These are phyloP conservation scores for Penicillium daleae DNA, from an alignment of 495 filamentous ascomycete species.

Conservation along the genomic window DNA sequence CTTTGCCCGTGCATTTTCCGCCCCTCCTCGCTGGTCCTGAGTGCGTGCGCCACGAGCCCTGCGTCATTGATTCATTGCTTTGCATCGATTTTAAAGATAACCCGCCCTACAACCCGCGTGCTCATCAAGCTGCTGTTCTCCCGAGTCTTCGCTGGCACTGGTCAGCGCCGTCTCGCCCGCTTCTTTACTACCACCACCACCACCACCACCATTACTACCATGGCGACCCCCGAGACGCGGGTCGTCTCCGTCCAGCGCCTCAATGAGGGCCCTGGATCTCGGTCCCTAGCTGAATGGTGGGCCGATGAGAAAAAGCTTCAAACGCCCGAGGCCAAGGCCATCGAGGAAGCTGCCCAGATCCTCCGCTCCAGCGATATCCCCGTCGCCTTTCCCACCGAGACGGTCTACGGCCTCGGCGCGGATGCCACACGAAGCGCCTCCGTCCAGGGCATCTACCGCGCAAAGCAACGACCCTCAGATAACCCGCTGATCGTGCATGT, in stretches of 20 bases:
- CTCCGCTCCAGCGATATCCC: slow-evolving; percentile 68
- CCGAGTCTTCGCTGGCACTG: slow-evolving; percentile 39
- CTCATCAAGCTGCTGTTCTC: slow-evolving; percentile 40
- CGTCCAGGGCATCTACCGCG: slow-evolving; percentile 89
- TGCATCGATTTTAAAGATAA: slow-evolving; percentile 23
- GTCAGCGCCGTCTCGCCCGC: slow-evolving; percentile 40
- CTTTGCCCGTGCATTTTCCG: slow-evolving; percentile 11
- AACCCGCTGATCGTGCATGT: slow-evolving; percentile 96
- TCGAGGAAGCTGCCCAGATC: slow-evolving; percentile 59
- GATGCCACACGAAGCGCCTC: slow-evolving; percentile 84
- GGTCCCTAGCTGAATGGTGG: slow-evolving; percentile 53
- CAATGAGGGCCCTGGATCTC: slow-evolving; percentile 42
- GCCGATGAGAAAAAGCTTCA: slow-evolving; percentile 39
- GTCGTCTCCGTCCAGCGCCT: slow-evolving; percentile 49
- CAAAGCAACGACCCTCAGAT: slow-evolving; percentile 87
- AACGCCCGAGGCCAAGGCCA: slow-evolving; percentile 43
- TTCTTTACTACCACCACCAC: slow-evolving; percentile 18
- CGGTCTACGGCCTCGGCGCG: slow-evolving; percentile 94
- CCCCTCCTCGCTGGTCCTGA: slow-evolving; percentile 20
- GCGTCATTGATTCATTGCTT: slow-evolving; percentile 30
- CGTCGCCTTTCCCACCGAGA: slow-evolving; percentile 97
- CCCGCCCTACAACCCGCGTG: not conserved
- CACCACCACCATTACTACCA: slow-evolving; percentile 21
- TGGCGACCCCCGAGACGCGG: slow-evolving; percentile 35
- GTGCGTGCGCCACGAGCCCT: slow-evolving; percentile 24